Evolutionary conservation across 106 monocot species (phyloP).

Genomic region (Dioscorea dumetorum): DNA sequence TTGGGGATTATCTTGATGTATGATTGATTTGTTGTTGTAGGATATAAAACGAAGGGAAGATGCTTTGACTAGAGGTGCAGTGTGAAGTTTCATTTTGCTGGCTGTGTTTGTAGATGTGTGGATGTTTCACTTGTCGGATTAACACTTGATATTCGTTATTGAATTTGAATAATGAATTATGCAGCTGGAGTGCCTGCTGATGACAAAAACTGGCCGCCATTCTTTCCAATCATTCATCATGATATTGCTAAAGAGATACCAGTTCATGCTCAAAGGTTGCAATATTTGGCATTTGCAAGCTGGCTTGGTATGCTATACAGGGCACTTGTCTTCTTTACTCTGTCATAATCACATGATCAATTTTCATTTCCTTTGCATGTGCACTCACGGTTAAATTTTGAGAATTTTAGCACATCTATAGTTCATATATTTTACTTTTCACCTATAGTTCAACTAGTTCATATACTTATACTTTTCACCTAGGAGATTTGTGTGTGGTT

Average conservation of each 20-base stretch:
- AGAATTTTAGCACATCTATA: too few species aligned
- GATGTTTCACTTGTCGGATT: neutral
- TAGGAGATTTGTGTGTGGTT: too few species aligned
- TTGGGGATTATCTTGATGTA: neutral
- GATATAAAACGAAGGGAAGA: conserved; percentile 47
- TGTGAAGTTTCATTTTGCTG: neutral
- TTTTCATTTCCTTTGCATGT: too few species aligned
- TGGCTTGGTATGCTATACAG: conserved; percentile 58
- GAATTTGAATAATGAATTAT: neutral
- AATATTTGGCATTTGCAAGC: conserved; percentile 94
- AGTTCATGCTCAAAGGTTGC: conserved; percentile 75
- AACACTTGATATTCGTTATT: neutral
- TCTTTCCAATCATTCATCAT: conserved; percentile 98
- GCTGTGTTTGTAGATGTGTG: neutral
- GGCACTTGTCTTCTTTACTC: neutral
- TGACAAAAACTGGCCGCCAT: conserved; percentile 93
- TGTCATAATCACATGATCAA: too few species aligned
- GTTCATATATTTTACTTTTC: too few species aligned
- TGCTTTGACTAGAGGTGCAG: conserved; percentile 28
- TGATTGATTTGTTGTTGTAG: conserved; percentile 12
- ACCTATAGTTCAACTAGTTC: too few species aligned
- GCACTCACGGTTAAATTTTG: too few species aligned
- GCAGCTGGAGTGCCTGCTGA: conserved; percentile 84
- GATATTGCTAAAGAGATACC: conserved; percentile 95
- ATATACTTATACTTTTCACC: too few species aligned